A percentile compares a stretch with the other conserved stretches of the same genome.
phyloP scores from a whole-genome alignment of 2,329 filamentous ascomycete genomes.

The Elsinoe fawcettii region DNA sequence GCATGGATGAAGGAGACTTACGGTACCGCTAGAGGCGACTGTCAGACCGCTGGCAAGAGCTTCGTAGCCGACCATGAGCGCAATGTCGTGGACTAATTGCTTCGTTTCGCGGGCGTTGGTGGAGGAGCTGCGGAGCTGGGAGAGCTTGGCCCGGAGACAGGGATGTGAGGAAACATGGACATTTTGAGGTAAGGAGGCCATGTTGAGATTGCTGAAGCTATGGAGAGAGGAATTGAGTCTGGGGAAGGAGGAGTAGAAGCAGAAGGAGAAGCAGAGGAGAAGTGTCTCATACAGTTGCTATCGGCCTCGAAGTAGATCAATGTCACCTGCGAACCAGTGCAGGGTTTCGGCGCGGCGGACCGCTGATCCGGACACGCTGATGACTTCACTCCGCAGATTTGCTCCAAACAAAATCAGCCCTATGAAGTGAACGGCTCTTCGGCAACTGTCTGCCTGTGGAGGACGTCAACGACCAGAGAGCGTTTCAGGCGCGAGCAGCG shows the following conservation, averaged over 20 bases:
- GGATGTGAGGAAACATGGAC: slow-evolving; percentile 77
- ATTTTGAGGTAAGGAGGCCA: slow-evolving; percentile 43
- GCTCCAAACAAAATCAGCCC: not conserved
- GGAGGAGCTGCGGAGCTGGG: slow-evolving; percentile 69
- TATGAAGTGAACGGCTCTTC: not conserved
- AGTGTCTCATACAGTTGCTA: slow-evolving; percentile 10
- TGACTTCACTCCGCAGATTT: slow-evolving; percentile 6
- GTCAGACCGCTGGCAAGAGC: slow-evolving; percentile 61
- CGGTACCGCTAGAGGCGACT: slow-evolving; percentile 53
- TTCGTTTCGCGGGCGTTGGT: slow-evolving; percentile 70
- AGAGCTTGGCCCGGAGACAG: slow-evolving; percentile 80
- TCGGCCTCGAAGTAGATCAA: slow-evolving; percentile 1
- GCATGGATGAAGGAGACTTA: slow-evolving; percentile 37
- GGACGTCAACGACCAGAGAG: not conserved
- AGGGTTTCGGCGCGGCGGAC: slow-evolving; percentile 2
- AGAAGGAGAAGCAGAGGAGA: not conserved
- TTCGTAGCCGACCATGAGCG: slow-evolving; percentile 73
- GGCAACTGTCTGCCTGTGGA: not conserved
- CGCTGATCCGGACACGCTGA: not conserved
- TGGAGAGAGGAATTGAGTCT: not conserved
- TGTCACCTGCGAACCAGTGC: slow-evolving; percentile 3
- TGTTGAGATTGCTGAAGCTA: slow-evolving; percentile 17
- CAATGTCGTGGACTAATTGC: slow-evolving; percentile 75
- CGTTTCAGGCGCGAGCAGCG: too few relatives aligned
- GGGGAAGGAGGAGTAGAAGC: not conserved